Base-by-base conservation (phyloP, 768 basidiomycete species). In the Chalciporus sphaerocephalus region DNA sequence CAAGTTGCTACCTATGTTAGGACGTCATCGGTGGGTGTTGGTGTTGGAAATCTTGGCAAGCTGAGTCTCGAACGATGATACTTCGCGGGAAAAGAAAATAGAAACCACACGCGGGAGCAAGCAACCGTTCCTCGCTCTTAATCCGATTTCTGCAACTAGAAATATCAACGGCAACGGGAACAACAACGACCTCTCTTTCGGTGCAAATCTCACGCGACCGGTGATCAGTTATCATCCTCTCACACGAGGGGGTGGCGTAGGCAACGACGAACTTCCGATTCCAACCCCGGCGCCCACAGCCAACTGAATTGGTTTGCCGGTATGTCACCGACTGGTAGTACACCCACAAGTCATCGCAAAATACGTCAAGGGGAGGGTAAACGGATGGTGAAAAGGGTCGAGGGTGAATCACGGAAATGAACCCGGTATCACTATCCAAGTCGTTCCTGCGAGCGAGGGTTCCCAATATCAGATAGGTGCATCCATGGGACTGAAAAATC, bases 181-280 rank as follows among this genome's bases (percentile, higher is more conserved):
- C 23, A 10, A 12, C 13, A 27, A 39, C 2, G 10, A 41, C 33
- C 24, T 22, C 21, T 34, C 37, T 38, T 6, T 40, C 37, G 44
- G 28, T 36, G 5, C 5, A 20, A 17, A 47, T n/a, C 18, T 39
- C 32, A 44, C 40, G 17, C n/a, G 41, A 38, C 53, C 63, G 61
- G 58, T 59, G 52, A 62, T 62, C 61, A 65, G 39, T 52, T 52
- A 50, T 60, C 61, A 57, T 50, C 50, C 44, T 44, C 44, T 53
- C 50, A 52, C 50, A 53, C 47, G 37, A 55, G 53, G 54, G 47
- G 57, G 56, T 50, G 46, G 53, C 46, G 53, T 18, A 40, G 34
- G 24, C 37, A 49, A 33, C 25, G 47, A n/a, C n/a, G n/a, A n/a
- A n/a, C n/a, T n/a, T n/a, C n/a, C n/a, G n/a, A n/a, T 42, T 30